Evolutionary conservation across 2,329 filamentous ascomycete species (phyloP), one percentile per base, ranked within the genome.

Genomic region (Pseudopyricularia javanii): DNA sequence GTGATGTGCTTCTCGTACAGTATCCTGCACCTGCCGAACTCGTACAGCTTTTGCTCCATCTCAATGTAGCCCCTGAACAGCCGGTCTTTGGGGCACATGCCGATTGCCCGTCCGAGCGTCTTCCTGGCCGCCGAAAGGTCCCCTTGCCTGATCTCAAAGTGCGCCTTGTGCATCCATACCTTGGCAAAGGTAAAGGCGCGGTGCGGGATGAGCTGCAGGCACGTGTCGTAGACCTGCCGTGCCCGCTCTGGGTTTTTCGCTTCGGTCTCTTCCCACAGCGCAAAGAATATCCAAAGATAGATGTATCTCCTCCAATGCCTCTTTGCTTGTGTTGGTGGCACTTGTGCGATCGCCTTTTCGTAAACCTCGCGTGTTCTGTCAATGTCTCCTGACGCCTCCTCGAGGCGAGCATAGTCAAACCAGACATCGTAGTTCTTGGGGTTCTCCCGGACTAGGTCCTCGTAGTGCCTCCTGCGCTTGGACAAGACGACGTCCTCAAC

Each of bases 151-250:
- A 97, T 78, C 64, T 97, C 91, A 59, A 97, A 96, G 56, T 95
- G 87, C 1, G 91, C 90, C 62, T 91, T 94, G 69, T 94, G 76
- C 47, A 97, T 74, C 93, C 93, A 98, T 50, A 97, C 74, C 68
- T 98, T 98, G 65, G 90, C 88, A 66, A 97, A 98, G 0, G 93
- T 97, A 69, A 97, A 98, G 63, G 88, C 88, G 66, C 94, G 94
- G 73, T 98, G 93, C 0, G 93, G 93, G 59, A 98, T 85, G 47
- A 97, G 72, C 56, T 85, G 85, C 48, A 97, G 70, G 61, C 89
- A 95, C 59, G 93, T 88, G 59, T 85, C 82, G 71, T 97, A 98
- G 56, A 98, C 89, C 64, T 96, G 88, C 17, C 86, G 80, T 20
- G 91, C 88, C 47, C 93, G 80, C 26, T 86, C 80, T 24, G 80